Base-by-base conservation (phyloP, 164 flowering plant genomes). In the Tinospora cordifolia region DNA sequence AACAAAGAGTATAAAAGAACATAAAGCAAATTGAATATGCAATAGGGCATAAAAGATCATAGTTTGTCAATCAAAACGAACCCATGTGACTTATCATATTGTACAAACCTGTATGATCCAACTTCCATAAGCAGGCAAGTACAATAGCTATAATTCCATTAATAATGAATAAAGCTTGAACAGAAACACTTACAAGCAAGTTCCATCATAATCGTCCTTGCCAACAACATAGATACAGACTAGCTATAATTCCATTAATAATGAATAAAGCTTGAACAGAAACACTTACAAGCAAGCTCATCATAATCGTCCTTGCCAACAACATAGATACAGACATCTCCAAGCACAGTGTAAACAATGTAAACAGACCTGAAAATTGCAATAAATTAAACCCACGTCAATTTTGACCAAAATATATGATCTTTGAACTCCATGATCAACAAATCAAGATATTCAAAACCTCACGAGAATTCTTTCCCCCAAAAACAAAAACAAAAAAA, bases 251-350 rank as follows among this genome's bases (percentile, higher is more conserved):
- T n/a, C n/a, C n/a, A n/a, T n/a, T n/a, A n/a, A n/a, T n/a, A n/a
- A n/a, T n/a, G 26, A 39, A 69, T 46, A 54, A 21, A 22, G 22
- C 44, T 6, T 22, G 14, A 26, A 2, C 1, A 47, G 34, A n/a
- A 13, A 51, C 57, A 85, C 99, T 86, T 84, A 94, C 99, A 87
- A n/a, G 98, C 88, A 71, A 94, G 96, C 82, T 94, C 99, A 75
- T 94, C 99, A 70, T 94, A 94, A 69, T 86, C 96, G 77, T 94
- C 99, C 85, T 94, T 94, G 80, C 99, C 99, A 62, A 94, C 97
- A 69, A 88, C 85, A 72, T 75, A 94, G 65, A 94, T 74, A 81
- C 93, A 87, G 75, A 94, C 91, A 82, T 89, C 99, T 65, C 99
- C 97, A 60, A 94, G 92, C 69, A 92, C 86, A 0, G 99, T 90